A percentile compares a stretch with the other conserved stretches of the same genome.
Conservation (phyloP, 1,284 basidiomycete genomes). For the Taiwanofungus camphoratus region DNA sequence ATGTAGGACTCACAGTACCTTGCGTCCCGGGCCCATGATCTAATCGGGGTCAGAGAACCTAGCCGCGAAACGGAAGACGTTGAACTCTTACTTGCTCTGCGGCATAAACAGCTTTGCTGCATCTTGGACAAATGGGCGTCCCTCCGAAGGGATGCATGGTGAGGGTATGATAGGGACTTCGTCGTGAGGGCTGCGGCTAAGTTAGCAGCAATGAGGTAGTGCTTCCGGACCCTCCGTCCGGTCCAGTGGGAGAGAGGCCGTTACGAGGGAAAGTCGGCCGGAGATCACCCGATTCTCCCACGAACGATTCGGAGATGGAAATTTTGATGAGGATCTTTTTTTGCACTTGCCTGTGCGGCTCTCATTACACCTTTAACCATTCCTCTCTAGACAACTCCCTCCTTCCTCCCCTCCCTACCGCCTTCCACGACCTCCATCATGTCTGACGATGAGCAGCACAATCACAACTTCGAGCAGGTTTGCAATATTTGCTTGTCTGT, state of each 20-base stretch:
- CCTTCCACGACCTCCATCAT: slow-evolving; percentile 42
- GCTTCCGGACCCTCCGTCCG: too few species aligned
- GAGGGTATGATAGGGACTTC: slow-evolving; percentile 6
- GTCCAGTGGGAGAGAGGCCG: too few species aligned
- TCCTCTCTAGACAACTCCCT: slow-evolving; percentile 10
- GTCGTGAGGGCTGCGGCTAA: not conserved
- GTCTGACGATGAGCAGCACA: slow-evolving; percentile 89
- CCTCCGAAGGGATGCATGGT: slow-evolving; percentile 64
- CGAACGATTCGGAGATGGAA: slow-evolving; percentile 25
- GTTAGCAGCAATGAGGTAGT: slow-evolving; percentile 3
- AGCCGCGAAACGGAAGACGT: not conserved
- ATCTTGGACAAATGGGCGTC: slow-evolving; percentile 59
- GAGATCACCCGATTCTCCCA: slow-evolving; percentile 25
- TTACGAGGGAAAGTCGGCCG: slow-evolving; percentile 15
- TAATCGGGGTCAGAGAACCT: slow-evolving; percentile 25
- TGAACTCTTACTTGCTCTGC: slow-evolving; percentile 62
- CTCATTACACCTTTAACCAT: not conserved
- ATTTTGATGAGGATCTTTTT: slow-evolving; percentile 20
- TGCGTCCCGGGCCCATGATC: slow-evolving; percentile 77
- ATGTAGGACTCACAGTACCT: slow-evolving; percentile 39
- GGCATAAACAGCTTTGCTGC: slow-evolving; percentile 67
- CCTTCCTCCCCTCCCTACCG: slow-evolving; percentile 13
- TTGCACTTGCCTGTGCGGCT: slow-evolving; percentile 11
- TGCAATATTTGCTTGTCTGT: slow-evolving; percentile 10
- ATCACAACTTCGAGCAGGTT: slow-evolving; percentile 85